Conservation (phyloP, 768 basidiomycete species). For the Podaxis mareebaensis region DNA sequence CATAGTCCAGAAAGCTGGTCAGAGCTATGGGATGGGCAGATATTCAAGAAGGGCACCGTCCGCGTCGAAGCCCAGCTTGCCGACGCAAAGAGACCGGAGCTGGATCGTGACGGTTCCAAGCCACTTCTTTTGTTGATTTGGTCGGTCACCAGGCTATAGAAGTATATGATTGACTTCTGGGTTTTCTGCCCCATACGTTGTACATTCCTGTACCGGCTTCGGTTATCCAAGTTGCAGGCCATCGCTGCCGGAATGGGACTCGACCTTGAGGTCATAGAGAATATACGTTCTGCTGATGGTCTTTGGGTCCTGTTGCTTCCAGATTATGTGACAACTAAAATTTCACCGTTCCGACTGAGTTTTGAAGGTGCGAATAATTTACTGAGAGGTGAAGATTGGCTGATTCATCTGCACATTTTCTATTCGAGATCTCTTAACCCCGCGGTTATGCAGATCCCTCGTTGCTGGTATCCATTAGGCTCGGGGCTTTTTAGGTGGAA, state of each 20-base stretch:
- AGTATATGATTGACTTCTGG: neutral
- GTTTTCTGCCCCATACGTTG: neutral
- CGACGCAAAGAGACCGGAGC: neutral
- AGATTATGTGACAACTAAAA: no score
- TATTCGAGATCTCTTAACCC: neutral
- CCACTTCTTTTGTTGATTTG: neutral
- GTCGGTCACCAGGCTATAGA: neutral
- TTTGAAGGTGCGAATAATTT: no score
- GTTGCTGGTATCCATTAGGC: neutral
- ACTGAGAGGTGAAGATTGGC: no score
- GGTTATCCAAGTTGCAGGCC: no score
- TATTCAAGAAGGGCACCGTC: constrained; percentile 17
- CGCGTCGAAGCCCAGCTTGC: constrained; percentile 7
- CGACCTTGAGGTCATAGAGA: no score
- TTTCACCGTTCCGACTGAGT: no score
- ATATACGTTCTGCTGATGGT: no score
- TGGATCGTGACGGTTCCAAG: neutral
- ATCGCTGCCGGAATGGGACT: no score
- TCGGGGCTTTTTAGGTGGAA: constrained; percentile 1
- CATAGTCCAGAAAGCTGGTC: constrained; percentile 19
- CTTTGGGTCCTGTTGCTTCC: no score
- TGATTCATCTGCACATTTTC: no score
- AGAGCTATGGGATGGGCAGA: constrained; percentile 17
- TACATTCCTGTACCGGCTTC: no score
- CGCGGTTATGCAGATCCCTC: constrained; percentile 9